Percentiles rank a stretch among this genome's conserved stretches.
phyloP scores from a whole-genome alignment of 352 stramenopile genomes.

The Pythium diclinum region DNA sequence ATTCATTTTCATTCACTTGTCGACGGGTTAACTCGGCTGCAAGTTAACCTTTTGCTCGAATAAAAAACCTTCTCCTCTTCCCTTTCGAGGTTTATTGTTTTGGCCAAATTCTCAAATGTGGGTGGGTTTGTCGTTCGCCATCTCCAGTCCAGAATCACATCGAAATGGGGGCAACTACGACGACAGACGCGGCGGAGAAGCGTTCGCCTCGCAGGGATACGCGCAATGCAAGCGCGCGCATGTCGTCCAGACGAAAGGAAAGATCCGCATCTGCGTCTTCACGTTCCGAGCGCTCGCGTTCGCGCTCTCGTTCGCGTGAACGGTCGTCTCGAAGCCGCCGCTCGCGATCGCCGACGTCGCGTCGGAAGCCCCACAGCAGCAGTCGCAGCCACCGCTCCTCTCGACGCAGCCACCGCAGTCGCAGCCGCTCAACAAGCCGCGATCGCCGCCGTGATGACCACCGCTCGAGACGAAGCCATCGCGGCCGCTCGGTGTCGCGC shows the following conservation, averaged over 20 bases:
- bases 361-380: conserved; percentile 1
- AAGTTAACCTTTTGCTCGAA: too few species aligned
- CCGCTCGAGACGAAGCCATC: conserved; percentile 14
- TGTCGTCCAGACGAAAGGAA: conserved; percentile 7
- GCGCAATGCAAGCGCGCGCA: conserved; percentile 6
- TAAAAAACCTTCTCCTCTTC: too few species aligned
- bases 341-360: conserved; percentile 7
- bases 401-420: conserved; percentile 16
- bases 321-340: conserved; percentile 11
- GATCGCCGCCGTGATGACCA: conserved; percentile 11
- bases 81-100: too few species aligned
- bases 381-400: conserved; percentile 2
- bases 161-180: neutral
- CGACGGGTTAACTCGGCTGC: too few species aligned
- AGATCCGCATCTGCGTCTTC: conserved; percentile 21
- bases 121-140: too few species aligned
- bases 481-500: neutral
- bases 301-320: conserved; percentile 26
- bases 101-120: too few species aligned
- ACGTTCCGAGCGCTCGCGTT: conserved; percentile 17
- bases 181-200: neutral
- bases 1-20: too few species aligned
- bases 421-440: conserved; percentile 20
- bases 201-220: conserved; percentile 6
- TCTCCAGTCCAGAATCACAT: neutral